A percentile compares a stretch with the other conserved stretches of the same genome.
Conservation (phyloP, 1,284 basidiomycete genomes). For the Irpex rosettiformis region DNA sequence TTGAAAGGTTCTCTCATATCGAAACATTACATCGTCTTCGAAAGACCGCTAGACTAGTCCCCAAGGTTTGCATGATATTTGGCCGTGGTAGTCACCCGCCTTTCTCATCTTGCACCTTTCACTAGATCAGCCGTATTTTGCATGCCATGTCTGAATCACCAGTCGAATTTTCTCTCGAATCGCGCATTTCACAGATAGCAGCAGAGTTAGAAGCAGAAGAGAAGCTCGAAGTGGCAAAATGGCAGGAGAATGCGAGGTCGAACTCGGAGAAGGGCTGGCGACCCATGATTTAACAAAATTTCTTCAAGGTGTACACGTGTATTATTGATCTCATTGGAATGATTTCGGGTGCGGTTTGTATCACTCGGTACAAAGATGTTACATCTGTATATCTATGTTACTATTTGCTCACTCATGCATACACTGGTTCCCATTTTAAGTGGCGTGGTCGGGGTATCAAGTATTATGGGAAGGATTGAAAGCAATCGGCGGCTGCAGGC, state of each 20-base stretch:
- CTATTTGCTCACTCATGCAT: background rate
- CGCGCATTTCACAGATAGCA: constrained; percentile 47
- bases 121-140: constrained; percentile 49
- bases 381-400: too few species aligned
- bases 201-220: constrained; percentile 62
- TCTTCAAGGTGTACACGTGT: too few species aligned
- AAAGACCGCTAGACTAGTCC: constrained; percentile 41
- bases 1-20: constrained; percentile 50
- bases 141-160: constrained; percentile 45
- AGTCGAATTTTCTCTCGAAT: constrained; percentile 39
- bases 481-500: too few species aligned
- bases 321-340: too few species aligned
- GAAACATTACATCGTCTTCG: constrained; percentile 47
- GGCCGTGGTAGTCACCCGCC: background rate
- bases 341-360: too few species aligned
- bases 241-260: constrained; percentile 26
- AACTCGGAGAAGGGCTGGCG: background rate
- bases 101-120: too few species aligned
- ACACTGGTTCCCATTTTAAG: too few species aligned
- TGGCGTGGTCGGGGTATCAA: too few species aligned
- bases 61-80: constrained; percentile 41
- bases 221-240: constrained; percentile 49
- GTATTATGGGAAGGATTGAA: background rate
- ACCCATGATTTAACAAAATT: constrained; percentile 17
- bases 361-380: too few species aligned